Base-by-base conservation (phyloP, 768 basidiomycete species). In the Boletus barrowsii region DNA sequence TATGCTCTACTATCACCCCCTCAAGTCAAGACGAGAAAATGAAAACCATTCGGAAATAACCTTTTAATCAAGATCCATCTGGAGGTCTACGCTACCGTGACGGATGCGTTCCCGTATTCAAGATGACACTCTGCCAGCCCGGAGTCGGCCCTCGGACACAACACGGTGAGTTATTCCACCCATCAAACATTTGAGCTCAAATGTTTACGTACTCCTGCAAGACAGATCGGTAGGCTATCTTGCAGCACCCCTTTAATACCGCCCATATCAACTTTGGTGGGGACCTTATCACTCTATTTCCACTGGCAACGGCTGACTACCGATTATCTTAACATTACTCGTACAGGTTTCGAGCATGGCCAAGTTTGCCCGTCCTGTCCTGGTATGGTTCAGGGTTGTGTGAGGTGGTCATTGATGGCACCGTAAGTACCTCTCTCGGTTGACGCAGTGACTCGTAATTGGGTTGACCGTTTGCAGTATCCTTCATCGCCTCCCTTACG, bases 51-150 rank as follows among this genome's bases (percentile, higher is more conserved):
- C 1, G 35, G 14, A 35, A 35, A 35, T 14, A 39, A 33, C 40
- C 47, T 37, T 36, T 3, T n/a, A 24, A 42, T 5, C 15, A 17
- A 22, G 24, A 24, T 29, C 32, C 22, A 47, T 39, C 40, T 26
- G 3, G 6, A 2, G 2, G n/a, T 33, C 40, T 54, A 58, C 35
- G 40, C 54, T n/a, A 58, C 54, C 30, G 52, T 65, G 10, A 69
- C 57, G 2, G 61, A 53, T 26, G 52, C 56, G 10, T 56, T 60
- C 47, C 46, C 58, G 51, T 41, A 63, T 47, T 67, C 66, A 6
- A 69, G 43, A 53, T 32, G 65, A 56, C 26, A 43, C 47, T 26
- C 53, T 57, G 14, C 35, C 51, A 10, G 48, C 58, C 67, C 22
- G 22, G 22, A 3, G 22, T 22, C 22, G 22, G 22, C 22, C 22